Conservation (phyloP, 306 rosid species). For the Dicorynia guianensis region DNA sequence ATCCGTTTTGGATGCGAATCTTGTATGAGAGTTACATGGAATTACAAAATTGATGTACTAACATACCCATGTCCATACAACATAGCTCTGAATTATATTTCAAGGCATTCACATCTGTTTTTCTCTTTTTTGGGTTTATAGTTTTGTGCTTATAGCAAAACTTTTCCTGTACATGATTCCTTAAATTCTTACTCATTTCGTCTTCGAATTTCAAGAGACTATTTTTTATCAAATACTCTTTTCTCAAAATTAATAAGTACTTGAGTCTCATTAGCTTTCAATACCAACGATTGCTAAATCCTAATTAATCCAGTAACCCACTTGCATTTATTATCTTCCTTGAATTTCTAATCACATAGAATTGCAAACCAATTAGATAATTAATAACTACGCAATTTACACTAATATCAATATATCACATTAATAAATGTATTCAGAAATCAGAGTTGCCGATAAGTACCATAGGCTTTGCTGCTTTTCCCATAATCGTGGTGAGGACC, state of each 20-base stretch:
- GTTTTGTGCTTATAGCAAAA: neutral
- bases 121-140: no score
- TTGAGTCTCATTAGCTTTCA: slow-evolving; percentile 8
- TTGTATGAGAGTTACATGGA: no score
- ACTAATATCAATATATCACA: neutral
- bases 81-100: no score
- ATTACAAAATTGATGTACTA: no score
- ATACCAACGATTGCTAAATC: slow-evolving; percentile 11
- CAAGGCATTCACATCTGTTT: no score
- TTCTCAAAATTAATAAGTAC: no score
- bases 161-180: neutral
- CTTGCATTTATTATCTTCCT: slow-evolving; percentile 17
- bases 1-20: no score
- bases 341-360: slow-evolving; percentile 3
- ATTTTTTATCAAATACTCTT: no score
- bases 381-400: neutral
- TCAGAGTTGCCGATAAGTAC: slow-evolving; percentile 54
- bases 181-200: neutral
- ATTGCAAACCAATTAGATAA: neutral
- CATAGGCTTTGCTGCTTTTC: slow-evolving; percentile 73
- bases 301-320: slow-evolving; percentile 14
- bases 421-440: neutral
- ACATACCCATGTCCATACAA: no score
- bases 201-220: neutral
- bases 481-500: slow-evolving; percentile 56